Evolutionary conservation across 176 grass and related monocot species (phyloP).

Genomic region (Pontederia crassipes): DNA sequence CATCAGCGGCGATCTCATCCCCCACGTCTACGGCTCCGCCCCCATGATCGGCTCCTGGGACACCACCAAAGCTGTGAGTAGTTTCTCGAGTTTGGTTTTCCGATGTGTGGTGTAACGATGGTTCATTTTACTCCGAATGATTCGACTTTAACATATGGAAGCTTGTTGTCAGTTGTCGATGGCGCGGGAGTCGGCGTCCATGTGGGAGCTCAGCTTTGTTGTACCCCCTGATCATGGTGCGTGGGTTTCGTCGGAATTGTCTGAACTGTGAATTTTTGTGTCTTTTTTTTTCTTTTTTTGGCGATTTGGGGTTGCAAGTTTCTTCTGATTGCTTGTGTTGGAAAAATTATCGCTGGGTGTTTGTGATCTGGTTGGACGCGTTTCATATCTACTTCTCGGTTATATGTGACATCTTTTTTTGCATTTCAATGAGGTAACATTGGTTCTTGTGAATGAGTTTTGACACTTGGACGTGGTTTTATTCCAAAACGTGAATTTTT

Average conservation of each 20-base stretch:
- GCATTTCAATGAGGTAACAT: too few species aligned
- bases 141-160: slow-evolving; percentile 3
- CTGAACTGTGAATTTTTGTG: background rate
- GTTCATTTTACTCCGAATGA: slow-evolving; percentile 5
- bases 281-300: background rate
- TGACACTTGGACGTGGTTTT: too few species aligned
- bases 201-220: slow-evolving; percentile 88
- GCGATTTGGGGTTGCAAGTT: background rate
- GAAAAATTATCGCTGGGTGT: too few species aligned
- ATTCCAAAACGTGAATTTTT: too few species aligned
- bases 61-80: slow-evolving; percentile 54
- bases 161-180: slow-evolving; percentile 39
- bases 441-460: too few species aligned
- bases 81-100: background rate
- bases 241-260: background rate
- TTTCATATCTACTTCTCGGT: too few species aligned
- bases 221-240: slow-evolving; percentile 58
- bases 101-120: too few species aligned
- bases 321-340: too few species aligned
- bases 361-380: too few species aligned
- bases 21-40: slow-evolving; percentile 68
- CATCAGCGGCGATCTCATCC: slow-evolving; percentile 46
- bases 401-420: too few species aligned
- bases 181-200: slow-evolving; percentile 45
- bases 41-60: slow-evolving; percentile 75